Percentiles rank a stretch among this genome's conserved stretches.
phyloP scores from a whole-genome alignment of 225 moss, liverwort and hornwort genomes.

The Physcomitrium patens region DNA sequence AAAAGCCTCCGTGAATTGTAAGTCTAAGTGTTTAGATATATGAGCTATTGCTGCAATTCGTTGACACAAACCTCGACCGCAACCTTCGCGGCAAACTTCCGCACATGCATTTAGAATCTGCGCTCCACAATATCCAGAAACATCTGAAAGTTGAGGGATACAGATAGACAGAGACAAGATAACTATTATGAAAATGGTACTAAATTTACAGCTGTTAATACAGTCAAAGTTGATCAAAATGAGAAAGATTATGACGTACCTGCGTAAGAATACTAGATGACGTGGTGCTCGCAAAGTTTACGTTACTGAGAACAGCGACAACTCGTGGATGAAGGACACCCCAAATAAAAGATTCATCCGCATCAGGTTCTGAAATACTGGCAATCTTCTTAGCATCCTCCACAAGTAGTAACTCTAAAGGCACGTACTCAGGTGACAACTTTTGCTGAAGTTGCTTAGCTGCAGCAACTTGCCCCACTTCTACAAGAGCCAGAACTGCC shows the following conservation, averaged over 20 bases:
- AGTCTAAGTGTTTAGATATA: slow-evolving; percentile 54
- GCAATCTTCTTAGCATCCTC: slow-evolving; percentile 64
- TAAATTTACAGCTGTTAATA: neutral
- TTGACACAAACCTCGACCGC: slow-evolving; percentile 63
- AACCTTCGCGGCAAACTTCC: slow-evolving; percentile 59
- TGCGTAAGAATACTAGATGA: slow-evolving; percentile 37
- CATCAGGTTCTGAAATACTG: slow-evolving; percentile 42
- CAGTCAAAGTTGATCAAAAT: neutral
- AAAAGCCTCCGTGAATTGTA: slow-evolving; percentile 63
- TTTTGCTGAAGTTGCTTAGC: slow-evolving; percentile 74
- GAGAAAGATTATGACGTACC: slow-evolving; percentile 26
- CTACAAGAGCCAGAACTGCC: slow-evolving; percentile 70
- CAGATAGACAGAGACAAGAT: neutral
- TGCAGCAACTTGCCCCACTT: slow-evolving; percentile 76
- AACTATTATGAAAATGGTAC: neutral
- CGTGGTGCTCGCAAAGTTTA: slow-evolving; percentile 43
- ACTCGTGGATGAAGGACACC: slow-evolving; percentile 47
- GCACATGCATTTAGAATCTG: slow-evolving; percentile 55
- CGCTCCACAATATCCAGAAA: slow-evolving; percentile 15
- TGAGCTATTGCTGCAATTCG: slow-evolving; percentile 73
- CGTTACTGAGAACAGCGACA: slow-evolving; percentile 44
- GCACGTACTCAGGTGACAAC: slow-evolving; percentile 56
- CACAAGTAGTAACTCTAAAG: slow-evolving; percentile 67
- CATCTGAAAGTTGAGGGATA: neutral
- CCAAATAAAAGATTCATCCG: slow-evolving; percentile 41